phyloP scores from a whole-genome alignment of 2,329 filamentous ascomycete species.

The Colletotrichum sp. region DNA sequence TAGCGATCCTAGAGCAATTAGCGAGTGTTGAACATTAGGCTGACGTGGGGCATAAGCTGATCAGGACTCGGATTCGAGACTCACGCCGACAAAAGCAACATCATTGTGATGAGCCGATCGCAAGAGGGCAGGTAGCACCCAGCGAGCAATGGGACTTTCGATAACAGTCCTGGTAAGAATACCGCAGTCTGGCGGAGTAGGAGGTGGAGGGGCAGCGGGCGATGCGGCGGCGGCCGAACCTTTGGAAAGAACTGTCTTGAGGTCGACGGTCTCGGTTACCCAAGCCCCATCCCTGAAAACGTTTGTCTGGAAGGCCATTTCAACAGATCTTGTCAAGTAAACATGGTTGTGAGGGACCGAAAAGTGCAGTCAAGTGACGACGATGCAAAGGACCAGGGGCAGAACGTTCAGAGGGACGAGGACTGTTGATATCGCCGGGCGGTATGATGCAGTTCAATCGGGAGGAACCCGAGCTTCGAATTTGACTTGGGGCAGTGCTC shows the following conservation, averaged over 20 bases:
- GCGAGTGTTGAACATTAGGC: neutral
- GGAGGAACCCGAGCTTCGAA: neutral
- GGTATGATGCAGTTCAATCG: neutral
- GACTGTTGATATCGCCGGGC: neutral
- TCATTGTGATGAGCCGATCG: conserved; percentile 76
- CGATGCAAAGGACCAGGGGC: neutral
- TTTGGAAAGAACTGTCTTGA: conserved; percentile 44
- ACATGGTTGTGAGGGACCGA: conserved; percentile 2
- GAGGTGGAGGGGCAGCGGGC: conserved; percentile 30
- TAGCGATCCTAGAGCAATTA: conserved; percentile 67
- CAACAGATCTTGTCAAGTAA: neutral
- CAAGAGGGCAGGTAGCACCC: conserved; percentile 81
- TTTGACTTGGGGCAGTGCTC: neutral
- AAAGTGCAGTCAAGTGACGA: neutral
- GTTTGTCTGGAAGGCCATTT: conserved; percentile 52
- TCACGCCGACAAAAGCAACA: conserved; percentile 82
- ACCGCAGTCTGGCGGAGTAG: conserved; percentile 63
- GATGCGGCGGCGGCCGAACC: conserved; percentile 33
- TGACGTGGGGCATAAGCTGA: neutral
- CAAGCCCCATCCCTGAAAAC: conserved; percentile 60
- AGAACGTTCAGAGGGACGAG: neutral
- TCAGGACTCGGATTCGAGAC: conserved; percentile 34
- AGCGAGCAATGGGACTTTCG: conserved; percentile 75
- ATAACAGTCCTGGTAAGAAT: conserved; percentile 81
- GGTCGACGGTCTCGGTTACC: conserved; percentile 58